Evolutionary conservation across 2,329 filamentous ascomycete genomes (phyloP).

Genomic region (Ophiocordyceps australis): DNA sequence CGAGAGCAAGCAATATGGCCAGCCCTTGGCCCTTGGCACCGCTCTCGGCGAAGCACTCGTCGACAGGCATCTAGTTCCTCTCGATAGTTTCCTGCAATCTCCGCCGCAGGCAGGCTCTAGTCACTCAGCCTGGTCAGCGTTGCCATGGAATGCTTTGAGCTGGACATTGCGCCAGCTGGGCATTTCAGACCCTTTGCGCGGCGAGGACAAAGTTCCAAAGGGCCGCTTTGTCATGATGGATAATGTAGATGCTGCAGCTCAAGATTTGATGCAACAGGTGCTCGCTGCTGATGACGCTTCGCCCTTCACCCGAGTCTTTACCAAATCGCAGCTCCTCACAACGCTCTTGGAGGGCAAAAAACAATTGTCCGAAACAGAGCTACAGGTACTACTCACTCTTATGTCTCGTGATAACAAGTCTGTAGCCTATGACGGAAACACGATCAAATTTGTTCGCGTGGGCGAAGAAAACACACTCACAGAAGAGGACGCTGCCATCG

Average conservation of each 20-base stretch:
- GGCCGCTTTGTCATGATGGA: slow-evolving; percentile 48
- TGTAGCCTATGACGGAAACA: slow-evolving; percentile 43
- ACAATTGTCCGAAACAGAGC: slow-evolving; percentile 41
- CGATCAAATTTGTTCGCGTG: slow-evolving; percentile 52
- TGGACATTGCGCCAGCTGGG: slow-evolving; percentile 63
- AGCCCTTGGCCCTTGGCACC: slow-evolving; percentile 61
- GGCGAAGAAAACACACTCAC: slow-evolving; percentile 39
- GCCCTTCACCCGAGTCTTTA: slow-evolving; percentile 49
- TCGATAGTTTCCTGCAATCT: slow-evolving; percentile 47
- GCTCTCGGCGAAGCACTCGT: slow-evolving; percentile 61
- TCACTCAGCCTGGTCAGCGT: too few species aligned
- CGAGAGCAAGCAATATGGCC: slow-evolving; percentile 60
- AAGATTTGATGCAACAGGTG: slow-evolving; percentile 30
- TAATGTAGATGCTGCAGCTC: slow-evolving; percentile 41
- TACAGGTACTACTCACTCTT: slow-evolving; percentile 53
- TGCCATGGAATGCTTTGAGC: slow-evolving; percentile 50
- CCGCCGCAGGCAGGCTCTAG: slow-evolving; percentile 45
- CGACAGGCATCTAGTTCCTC: slow-evolving; percentile 49
- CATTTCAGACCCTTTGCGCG: slow-evolving; percentile 27
- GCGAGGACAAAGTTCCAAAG: slow-evolving; percentile 35
- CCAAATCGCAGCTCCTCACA: slow-evolving; percentile 47
- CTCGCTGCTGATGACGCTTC: slow-evolving; percentile 21
- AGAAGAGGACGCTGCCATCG: slow-evolving; percentile 64
- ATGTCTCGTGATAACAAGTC: slow-evolving; percentile 47
- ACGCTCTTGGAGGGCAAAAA: slow-evolving; percentile 27